phyloP scores from a whole-genome alignment of 192 early-diverging fungal genomes.

The Backusella mclennaniae region DNA sequence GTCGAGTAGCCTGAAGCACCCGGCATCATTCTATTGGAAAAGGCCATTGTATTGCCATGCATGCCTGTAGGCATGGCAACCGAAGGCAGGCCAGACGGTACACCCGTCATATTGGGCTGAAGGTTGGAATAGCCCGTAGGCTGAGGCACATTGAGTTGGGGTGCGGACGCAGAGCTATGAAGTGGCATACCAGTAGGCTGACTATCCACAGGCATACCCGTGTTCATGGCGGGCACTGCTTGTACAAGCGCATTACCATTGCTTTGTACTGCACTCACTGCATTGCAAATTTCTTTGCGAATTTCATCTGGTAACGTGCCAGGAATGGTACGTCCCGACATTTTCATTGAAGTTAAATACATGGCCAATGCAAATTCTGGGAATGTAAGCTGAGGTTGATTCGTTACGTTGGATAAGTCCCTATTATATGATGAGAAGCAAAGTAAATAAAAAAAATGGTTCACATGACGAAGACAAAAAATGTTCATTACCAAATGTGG shows the following conservation, averaged over 20 bases:
- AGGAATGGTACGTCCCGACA: slow-evolving; percentile 55
- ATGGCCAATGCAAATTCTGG: slow-evolving; percentile 67
- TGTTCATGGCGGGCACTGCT: background rate
- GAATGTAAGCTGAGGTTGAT: slow-evolving; percentile 50
- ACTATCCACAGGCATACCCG: slow-evolving; percentile 4
- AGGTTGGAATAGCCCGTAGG: slow-evolving; percentile 17
- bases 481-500: slow-evolving; percentile 37
- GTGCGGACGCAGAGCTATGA: background rate
- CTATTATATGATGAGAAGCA: slow-evolving; percentile 17
- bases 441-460: background rate
- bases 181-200: background rate
- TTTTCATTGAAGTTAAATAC: slow-evolving; percentile 59
- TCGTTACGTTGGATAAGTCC: slow-evolving; percentile 57
- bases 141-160: background rate
- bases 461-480: background rate
- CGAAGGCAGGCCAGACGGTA: background rate
- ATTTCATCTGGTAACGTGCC: slow-evolving; percentile 50
- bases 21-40: slow-evolving; percentile 42
- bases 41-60: slow-evolving; percentile 29
- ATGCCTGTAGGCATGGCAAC: slow-evolving; percentile 35
- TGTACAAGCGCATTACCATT: slow-evolving; percentile 9
- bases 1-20: slow-evolving; percentile 10
- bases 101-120: slow-evolving; percentile 24
- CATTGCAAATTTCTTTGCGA: slow-evolving; percentile 40
- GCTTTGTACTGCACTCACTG: slow-evolving; percentile 20